Base-by-base conservation (phyloP, 176 grass and related monocot genomes). In the Luzula sylvatica region DNA sequence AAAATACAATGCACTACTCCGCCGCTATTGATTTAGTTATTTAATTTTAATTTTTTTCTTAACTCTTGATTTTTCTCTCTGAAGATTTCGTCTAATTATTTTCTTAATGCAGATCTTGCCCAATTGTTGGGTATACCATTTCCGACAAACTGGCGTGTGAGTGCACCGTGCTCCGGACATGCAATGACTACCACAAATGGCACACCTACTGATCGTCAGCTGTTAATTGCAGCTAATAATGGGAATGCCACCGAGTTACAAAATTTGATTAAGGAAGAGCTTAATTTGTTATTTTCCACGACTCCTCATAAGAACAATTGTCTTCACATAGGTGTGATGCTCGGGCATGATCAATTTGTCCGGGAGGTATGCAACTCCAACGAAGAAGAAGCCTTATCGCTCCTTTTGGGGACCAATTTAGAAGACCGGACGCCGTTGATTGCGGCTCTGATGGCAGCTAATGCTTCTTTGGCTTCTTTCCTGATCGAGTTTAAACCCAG, bases 281-380 rank as follows among this genome's bases (percentile, higher is more conserved):
- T 14, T n/a, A 15, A 26, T 18, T 16, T 7, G 2, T 11, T 56
- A 16, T 16, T 56, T 29, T 13, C 11, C 6, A 5, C 2, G n/a
- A 56, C 24, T 38, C 53, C 53, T 30, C 53, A 15, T 2, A 14
- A 14, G 26, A 56, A 56, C 26, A 56, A 56, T 13, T 56, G 53
- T 16, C 53, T 56, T 18, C 53, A 56, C 53, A 3, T 56, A 12
- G 53, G 23, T 9, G 53, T 25, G 0, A 56, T 56, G 53, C 26
- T 56, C 8, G 26, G 53, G n/a, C 53, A 56, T 20, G 26, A 18
- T 21, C 6, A 38, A 25, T 35, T 56, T 3, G 53, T 29, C 8
- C 12, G 30, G 53, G 24, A 35, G 26, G 13, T 56, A 15, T 56
- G 53, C 15, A 15, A 4, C 29, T 32, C n/a, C n/a, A n/a, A n/a